A percentile compares a stretch with the other conserved stretches of the same genome.
phyloP scores from a whole-genome alignment of 2,329 filamentous ascomycete species.

The Aspergillus ibericus region DNA sequence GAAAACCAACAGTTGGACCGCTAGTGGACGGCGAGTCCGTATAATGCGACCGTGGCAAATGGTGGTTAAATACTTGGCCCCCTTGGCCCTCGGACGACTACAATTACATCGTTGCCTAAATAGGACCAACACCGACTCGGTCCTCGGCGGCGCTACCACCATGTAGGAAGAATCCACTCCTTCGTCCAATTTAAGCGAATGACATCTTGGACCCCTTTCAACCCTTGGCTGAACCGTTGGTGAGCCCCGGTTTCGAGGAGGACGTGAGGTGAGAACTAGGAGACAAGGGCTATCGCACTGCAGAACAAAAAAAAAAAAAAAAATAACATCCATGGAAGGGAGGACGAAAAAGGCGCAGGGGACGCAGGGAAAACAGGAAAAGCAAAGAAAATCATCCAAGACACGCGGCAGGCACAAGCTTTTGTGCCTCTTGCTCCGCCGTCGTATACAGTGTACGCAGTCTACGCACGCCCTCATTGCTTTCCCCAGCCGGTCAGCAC shows the following conservation, averaged over 20 bases:
- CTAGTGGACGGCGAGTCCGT: neutral
- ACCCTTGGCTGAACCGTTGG: neutral
- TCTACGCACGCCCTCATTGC: constrained; percentile 1
- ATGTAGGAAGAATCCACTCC: neutral
- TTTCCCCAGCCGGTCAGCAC: constrained; percentile 14
- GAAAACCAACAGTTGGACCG: constrained; percentile 1
- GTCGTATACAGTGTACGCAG: neutral
- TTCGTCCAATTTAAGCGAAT: neutral
- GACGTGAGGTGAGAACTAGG: neutral
- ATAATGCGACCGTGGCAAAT: constrained; percentile 4
- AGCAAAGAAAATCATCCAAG: neutral
- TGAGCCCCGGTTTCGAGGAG: neutral
- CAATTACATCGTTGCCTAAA: constrained; percentile 5
- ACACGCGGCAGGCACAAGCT: constrained; percentile 13
- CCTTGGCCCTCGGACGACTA: constrained; percentile 1
- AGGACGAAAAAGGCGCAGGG: neutral
- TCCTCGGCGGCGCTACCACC: neutral
- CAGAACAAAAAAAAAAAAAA: neutral
- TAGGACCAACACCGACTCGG: neutral
- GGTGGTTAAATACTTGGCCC: constrained; percentile 10
- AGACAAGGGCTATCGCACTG: neutral
- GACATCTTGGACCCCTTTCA: neutral
- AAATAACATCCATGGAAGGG: neutral
- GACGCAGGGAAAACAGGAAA: neutral
- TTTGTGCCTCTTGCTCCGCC: constrained; percentile 4